Percentiles rank a stretch among this genome's conserved stretches.
Evolutionary conservation across 2,329 filamentous ascomycete species (phyloP).

Genomic region (Albifimbria verrucaria): DNA sequence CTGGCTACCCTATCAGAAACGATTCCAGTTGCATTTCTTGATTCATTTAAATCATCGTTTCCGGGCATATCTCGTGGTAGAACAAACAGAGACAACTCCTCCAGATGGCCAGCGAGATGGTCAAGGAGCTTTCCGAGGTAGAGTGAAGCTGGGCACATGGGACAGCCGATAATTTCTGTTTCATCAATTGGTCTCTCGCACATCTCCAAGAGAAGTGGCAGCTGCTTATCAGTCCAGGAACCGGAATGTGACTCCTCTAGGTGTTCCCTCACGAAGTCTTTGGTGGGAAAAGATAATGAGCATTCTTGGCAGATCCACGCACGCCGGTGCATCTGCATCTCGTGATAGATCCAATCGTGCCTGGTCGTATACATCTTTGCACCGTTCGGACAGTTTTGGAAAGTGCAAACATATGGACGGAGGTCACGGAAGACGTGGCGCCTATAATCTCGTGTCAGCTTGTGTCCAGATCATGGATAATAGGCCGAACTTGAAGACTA

Average conservation of each 20-base stretch:
- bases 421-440: conserved; percentile 7
- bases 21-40: neutral
- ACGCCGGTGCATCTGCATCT: conserved; percentile 7
- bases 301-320: conserved; percentile 6
- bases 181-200: neutral
- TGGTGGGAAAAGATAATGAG: neutral
- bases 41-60: neutral
- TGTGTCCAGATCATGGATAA: neutral
- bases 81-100: neutral
- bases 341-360: conserved; percentile 7
- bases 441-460: neutral
- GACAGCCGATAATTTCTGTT: neutral
- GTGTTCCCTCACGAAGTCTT: neutral
- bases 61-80: neutral
- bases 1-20: neutral
- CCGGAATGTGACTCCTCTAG: neutral
- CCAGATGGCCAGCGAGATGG: neutral
- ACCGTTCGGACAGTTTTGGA: conserved; percentile 4
- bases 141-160: neutral
- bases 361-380: conserved; percentile 6
- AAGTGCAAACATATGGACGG: conserved; percentile 7
- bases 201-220: neutral
- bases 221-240: neutral
- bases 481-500: too few species aligned
- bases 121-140: neutral